phyloP scores from a whole-genome alignment of 2,329 filamentous ascomycete genomes.

The Arthrobotrys entomopaga region DNA sequence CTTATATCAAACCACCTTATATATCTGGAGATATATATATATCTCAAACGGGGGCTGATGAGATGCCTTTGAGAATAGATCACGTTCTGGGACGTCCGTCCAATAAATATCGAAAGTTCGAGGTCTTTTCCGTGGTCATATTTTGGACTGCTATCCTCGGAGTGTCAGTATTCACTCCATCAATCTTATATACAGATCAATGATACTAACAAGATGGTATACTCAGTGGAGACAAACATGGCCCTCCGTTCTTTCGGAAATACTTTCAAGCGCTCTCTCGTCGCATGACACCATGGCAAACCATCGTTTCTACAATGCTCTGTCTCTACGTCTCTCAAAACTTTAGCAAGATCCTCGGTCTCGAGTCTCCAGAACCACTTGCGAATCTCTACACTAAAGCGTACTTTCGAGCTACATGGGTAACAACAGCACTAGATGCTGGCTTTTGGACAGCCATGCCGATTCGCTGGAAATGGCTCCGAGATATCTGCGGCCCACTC shows the following conservation, averaged over 20 bases:
- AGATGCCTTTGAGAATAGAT: constrained; percentile 66
- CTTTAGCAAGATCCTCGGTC: constrained; percentile 88
- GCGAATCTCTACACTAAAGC: constrained; percentile 91
- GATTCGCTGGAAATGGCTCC: constrained; percentile 80
- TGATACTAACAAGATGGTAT: constrained; percentile 55
- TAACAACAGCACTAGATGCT: constrained; percentile 91
- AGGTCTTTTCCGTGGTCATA: constrained; percentile 87
- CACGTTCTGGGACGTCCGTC: constrained; percentile 92
- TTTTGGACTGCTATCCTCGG: constrained; percentile 91
- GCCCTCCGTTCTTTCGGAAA: constrained; percentile 76
- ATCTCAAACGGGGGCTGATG: constrained; percentile 21
- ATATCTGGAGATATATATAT: background rate
- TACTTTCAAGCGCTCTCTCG: constrained; percentile 77
- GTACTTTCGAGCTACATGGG: constrained; percentile 97
- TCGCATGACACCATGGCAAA: constrained; percentile 87
- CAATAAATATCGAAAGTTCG: constrained; percentile 87
- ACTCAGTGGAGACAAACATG: constrained; percentile 81
- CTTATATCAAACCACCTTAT: background rate
- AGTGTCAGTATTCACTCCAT: constrained; percentile 67
- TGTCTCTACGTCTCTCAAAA: constrained; percentile 92
- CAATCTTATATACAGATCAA: constrained; percentile 7
- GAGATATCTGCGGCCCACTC: constrained; percentile 82
- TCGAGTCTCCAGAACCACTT: constrained; percentile 92
- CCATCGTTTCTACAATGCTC: constrained; percentile 83
- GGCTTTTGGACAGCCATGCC: constrained; percentile 99